phyloP scores from a whole-genome alignment of 2,329 filamentous ascomycete species.

The Curvularia sp. region DNA sequence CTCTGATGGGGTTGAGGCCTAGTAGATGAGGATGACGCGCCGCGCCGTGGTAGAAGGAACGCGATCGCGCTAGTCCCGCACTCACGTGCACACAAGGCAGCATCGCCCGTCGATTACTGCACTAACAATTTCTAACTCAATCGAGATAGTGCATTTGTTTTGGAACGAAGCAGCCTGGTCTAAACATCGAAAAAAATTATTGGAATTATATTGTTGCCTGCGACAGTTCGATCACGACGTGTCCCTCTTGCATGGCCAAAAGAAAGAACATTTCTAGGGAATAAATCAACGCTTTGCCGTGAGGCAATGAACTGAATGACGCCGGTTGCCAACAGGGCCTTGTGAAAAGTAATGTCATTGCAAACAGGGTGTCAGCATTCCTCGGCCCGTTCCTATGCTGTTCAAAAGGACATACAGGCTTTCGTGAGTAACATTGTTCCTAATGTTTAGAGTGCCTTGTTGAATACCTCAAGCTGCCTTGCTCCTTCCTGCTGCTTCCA shows the following conservation, averaged over 20 bases:
- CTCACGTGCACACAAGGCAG: slow-evolving; percentile 21
- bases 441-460: background rate
- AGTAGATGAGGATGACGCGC: slow-evolving; percentile 44
- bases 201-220: background rate
- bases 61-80: slow-evolving; percentile 28
- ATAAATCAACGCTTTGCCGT: background rate
- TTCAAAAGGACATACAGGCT: background rate
- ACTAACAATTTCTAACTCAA: slow-evolving; percentile 14
- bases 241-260: background rate
- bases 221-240: background rate
- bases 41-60: slow-evolving; percentile 27
- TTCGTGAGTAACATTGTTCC: background rate
- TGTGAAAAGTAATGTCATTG: background rate
- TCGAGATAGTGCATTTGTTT: background rate
- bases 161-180: background rate
- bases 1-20: slow-evolving; percentile 33
- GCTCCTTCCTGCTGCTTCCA: slow-evolving; percentile 16
- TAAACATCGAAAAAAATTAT: background rate
- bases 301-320: background rate
- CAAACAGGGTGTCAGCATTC: background rate
- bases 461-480: background rate
- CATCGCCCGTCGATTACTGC: slow-evolving; percentile 9
- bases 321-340: background rate
- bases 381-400: background rate
- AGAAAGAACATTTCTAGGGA: background rate